These are phyloP conservation scores for Xerocomellus amylosporus DNA, from an alignment of 768 basidiomycete species.

Conservation along the genomic window DNA sequence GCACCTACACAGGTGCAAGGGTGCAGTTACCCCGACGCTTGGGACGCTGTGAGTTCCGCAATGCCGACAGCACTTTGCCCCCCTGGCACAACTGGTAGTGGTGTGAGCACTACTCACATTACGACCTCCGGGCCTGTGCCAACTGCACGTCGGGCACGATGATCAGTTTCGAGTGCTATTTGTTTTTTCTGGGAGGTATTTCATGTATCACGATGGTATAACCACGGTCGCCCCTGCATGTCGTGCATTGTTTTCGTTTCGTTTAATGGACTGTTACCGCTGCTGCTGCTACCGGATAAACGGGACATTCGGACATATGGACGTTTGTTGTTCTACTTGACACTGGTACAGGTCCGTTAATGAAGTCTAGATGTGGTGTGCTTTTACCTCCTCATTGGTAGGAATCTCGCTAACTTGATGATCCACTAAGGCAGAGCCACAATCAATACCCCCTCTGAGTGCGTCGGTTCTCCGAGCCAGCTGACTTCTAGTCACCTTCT, in stretches of 20 bases:
- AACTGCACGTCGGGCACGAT: conserved; percentile 8
- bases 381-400: background rate
- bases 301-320: background rate
- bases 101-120: background rate
- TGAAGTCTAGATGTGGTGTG: conserved; percentile 7
- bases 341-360: background rate
- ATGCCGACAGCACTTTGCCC: conserved; percentile 48
- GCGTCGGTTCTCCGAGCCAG: background rate
- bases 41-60: conserved; percentile 52
- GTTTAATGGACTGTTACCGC: background rate
- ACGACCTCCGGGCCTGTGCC: background rate
- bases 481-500: background rate
- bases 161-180: background rate
- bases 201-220: background rate
- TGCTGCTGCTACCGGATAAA: background rate
- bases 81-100: conserved; percentile 6
- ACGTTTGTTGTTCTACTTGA: background rate
- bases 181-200: background rate
- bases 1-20: conserved; percentile 61
- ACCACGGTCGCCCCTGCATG: background rate
- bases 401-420: conserved; percentile 2
- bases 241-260: background rate
- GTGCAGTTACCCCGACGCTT: conserved; percentile 63
- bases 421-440: background rate
- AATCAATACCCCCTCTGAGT: background rate